These are phyloP conservation scores for Nemania bipapillata DNA, from an alignment of 2,329 filamentous ascomycete species.

Conservation along the genomic window DNA sequence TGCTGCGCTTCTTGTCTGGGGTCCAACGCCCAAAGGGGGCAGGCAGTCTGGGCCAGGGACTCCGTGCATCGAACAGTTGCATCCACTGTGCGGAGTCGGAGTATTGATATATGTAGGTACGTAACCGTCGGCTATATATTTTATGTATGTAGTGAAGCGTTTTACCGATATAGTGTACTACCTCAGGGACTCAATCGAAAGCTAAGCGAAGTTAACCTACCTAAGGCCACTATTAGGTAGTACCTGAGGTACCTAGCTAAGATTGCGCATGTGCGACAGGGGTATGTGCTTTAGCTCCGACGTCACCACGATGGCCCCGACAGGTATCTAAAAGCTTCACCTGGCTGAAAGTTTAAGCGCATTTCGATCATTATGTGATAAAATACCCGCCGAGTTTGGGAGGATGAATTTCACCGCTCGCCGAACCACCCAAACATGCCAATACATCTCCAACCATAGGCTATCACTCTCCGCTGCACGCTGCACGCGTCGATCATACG, in stretches of 20 bases:
- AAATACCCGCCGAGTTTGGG: slow-evolving; percentile 37
- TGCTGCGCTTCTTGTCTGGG: slow-evolving; percentile 6
- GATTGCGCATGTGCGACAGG: slow-evolving; percentile 17
- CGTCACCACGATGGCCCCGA: slow-evolving; percentile 23
- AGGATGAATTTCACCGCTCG: slow-evolving; percentile 48
- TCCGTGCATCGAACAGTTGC: slow-evolving; percentile 4
- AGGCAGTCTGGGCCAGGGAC: neutral
- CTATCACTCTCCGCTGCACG: slow-evolving; percentile 27
- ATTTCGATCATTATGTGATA: slow-evolving; percentile 44
- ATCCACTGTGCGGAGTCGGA: slow-evolving; percentile 9
- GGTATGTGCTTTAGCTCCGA: slow-evolving; percentile 20
- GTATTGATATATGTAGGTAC: neutral
- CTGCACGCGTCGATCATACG: slow-evolving; percentile 68
- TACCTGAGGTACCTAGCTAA: neutral
- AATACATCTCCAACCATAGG: slow-evolving; percentile 30
- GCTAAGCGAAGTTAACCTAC: too few species aligned
- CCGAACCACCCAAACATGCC: slow-evolving; percentile 39
- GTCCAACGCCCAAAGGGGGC: slow-evolving; percentile 13
- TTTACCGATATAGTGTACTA: too few species aligned
- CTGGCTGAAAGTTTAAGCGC: neutral
- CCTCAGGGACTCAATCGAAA: too few species aligned
- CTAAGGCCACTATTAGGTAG: too few species aligned
- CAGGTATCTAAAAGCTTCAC: slow-evolving; percentile 27
- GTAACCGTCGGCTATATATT: neutral
- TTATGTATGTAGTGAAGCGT: neutral